Base-by-base conservation (phyloP, 2,329 filamentous ascomycete genomes). In the Albophoma yamanashiensis region DNA sequence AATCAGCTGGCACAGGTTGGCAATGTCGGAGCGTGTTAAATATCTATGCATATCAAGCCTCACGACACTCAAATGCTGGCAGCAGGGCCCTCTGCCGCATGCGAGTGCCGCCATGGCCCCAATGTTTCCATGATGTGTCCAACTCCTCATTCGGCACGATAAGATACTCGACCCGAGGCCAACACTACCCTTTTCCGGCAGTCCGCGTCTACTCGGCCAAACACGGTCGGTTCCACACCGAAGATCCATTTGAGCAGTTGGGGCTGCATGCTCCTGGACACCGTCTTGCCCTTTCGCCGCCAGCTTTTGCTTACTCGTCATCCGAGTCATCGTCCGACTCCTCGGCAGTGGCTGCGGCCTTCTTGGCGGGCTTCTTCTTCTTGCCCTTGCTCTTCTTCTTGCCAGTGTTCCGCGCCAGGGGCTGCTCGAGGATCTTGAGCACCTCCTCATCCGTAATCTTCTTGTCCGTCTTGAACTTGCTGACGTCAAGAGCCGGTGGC, bases 401-500 rank as follows among this genome's bases (percentile, higher is more conserved):
- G 73, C 91, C 92, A 74, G 92, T 92, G 78, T 90, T 89, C 78
- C 90, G 91, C 66, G 87, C 81, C 68, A 96, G 78, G 39, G 93
- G 93, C 75, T 90, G 89, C 78, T 94, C 92, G 58, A 99, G 83
- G 65, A 97, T 93, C 82, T 94, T 91, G 68, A 97, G 86, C 66
- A 99, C 83, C 79, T 97, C 93, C 79, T 96, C 91, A 65, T 97
- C 93, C 66, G 87, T 88, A 71, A 99, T 96, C 84, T 97, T 97
- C 85, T 97, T 97, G 76, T 97, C 92, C 40, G 91, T 88, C 84
- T 96, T 89, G 82, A 88, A 85, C 80, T 92, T 92, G 72, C 82
- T 84, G 63, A 94, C 74, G 71, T 97, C 91, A 64, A 89, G 82
- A 27, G 87, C 74, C 63, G 89, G 86, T 40, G 94, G 88, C 34